Base-by-base conservation (phyloP, 768 basidiomycete genomes). In the Chalciporus chontae region DNA sequence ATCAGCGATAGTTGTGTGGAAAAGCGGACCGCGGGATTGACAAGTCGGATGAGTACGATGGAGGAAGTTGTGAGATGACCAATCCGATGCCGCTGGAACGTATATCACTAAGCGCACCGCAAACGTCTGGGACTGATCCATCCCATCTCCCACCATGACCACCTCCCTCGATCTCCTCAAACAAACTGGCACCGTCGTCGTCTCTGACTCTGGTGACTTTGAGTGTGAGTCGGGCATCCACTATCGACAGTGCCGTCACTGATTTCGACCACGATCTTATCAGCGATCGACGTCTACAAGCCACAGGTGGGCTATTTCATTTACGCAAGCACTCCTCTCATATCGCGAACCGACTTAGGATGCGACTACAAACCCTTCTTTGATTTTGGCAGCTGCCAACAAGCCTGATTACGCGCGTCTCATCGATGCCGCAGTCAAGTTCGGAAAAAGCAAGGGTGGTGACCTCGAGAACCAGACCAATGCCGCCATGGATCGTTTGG, bases 131-230 rank as follows among this genome's bases (percentile, higher is more conserved):
- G 23, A 46, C 39, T 36, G 37, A 27, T 43, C 29, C 59, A 39
- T 2, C 53, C n/a, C 15, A 27, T 23, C 39, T 34, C 72, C 70
- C 71, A 78, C 60, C 72, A 90, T 89, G 88, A 76, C 86, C 54
- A 89, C 77, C 63, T 87, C 89, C 41, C 84, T 91, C 60, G 89
- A 90, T 64, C 72, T 69, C 53, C 88, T 95, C 68, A 95, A 95
- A 68, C 80, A 86, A 60, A 88, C 89, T 62, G 95, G 94, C 63
- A 98, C 95, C 66, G 82, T 89, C 69, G 94, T 98, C 72, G 93
- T 95, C 65, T 94, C 91, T 42, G 95, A 99, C 78, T 94, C 93
- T 51, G 95, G 94, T 48, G 94, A 96, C 73, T 95, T 96, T 67
- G 90, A 90, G 72, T 79, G 92, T 77, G 51, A 64, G 74, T 58